Conservation (phyloP, 2,329 filamentous ascomycete species). For the Mycosphaerella sp. region DNA sequence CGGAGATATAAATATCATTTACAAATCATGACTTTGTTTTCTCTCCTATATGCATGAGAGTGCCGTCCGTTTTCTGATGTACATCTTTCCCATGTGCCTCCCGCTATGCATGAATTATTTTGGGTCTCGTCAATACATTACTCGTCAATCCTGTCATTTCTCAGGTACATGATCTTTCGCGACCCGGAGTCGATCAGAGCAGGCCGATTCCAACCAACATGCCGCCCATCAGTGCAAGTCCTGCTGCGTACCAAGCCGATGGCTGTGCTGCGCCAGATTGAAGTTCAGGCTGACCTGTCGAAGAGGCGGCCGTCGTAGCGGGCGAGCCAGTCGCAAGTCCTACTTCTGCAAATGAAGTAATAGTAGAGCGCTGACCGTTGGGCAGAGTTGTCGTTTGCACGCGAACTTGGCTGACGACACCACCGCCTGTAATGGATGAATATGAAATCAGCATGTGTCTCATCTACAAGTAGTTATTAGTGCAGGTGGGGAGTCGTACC, state of each 20-base stretch:
- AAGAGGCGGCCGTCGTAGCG: slow-evolving; percentile 3
- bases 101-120: slow-evolving; percentile 2
- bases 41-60: not conserved
- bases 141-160: not conserved
- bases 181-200: slow-evolving; percentile 10
- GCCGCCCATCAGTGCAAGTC: slow-evolving; percentile 31
- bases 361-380: slow-evolving; percentile 35
- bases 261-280: slow-evolving; percentile 35
- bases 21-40: no score
- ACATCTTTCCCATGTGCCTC: not conserved
- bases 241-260: slow-evolving; percentile 25
- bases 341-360: slow-evolving; percentile 42
- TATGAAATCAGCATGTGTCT: not conserved
- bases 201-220: slow-evolving; percentile 32
- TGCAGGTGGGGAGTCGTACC: not conserved
- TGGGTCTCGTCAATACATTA: not conserved
- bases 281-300: slow-evolving; percentile 31
- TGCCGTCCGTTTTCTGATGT: not conserved
- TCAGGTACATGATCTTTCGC: not conserved
- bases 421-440: slow-evolving; percentile 25
- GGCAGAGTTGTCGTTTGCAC: slow-evolving; percentile 33
- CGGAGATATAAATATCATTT: no score
- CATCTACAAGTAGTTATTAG: not conserved
- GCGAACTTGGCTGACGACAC: slow-evolving; percentile 36
- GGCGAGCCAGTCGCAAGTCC: slow-evolving; percentile 24